phyloP scores from a whole-genome alignment of 2,329 filamentous ascomycete species.

The Exophiala mesophila region DNA sequence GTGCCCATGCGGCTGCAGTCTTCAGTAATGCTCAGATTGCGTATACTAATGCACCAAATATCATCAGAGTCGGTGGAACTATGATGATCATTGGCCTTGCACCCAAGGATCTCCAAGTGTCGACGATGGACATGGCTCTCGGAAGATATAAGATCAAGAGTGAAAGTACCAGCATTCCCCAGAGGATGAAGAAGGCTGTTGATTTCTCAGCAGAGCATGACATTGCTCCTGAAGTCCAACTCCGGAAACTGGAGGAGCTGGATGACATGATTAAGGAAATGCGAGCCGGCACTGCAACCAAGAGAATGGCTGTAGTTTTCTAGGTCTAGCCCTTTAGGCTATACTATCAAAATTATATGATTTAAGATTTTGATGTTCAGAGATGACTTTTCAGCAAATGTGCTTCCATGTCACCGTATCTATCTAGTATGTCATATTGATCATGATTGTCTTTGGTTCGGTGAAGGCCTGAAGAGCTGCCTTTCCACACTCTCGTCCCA shows the following conservation, averaged over 20 bases:
- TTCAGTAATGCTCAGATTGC: slow-evolving; percentile 32
- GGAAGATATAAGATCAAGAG: slow-evolving; percentile 8
- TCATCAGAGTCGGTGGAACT: slow-evolving; percentile 26
- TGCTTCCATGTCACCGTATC: background rate
- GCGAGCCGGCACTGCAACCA: slow-evolving; percentile 1
- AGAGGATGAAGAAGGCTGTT: slow-evolving; percentile 8
- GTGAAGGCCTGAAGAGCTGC: slow-evolving; percentile 36
- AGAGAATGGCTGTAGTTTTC: slow-evolving; percentile 8
- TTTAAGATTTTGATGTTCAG: too few relatives aligned
- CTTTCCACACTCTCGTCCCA: slow-evolving; percentile 45
- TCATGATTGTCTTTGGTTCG: slow-evolving; percentile 36
- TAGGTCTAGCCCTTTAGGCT: too few relatives aligned
- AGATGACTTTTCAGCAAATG: too few relatives aligned
- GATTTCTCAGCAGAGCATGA: slow-evolving; percentile 8
- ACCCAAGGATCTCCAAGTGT: slow-evolving; percentile 4
- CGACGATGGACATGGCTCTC: slow-evolving; percentile 4
- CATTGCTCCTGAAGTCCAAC: slow-evolving; percentile 6
- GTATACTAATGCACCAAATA: slow-evolving; percentile 29
- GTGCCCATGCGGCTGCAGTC: slow-evolving; percentile 38
- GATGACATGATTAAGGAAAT: slow-evolving; percentile 11
- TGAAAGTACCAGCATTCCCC: slow-evolving; percentile 8
- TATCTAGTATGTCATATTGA: slow-evolving; percentile 30
- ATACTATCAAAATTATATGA: background rate
- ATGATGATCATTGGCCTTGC: slow-evolving; percentile 12
- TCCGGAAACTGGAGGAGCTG: slow-evolving; percentile 8